Evolutionary conservation across 2,329 filamentous ascomycete genomes (phyloP), one percentile per base, ranked within the genome.

Genomic region (Pyricularia pennisetigena): DNA sequence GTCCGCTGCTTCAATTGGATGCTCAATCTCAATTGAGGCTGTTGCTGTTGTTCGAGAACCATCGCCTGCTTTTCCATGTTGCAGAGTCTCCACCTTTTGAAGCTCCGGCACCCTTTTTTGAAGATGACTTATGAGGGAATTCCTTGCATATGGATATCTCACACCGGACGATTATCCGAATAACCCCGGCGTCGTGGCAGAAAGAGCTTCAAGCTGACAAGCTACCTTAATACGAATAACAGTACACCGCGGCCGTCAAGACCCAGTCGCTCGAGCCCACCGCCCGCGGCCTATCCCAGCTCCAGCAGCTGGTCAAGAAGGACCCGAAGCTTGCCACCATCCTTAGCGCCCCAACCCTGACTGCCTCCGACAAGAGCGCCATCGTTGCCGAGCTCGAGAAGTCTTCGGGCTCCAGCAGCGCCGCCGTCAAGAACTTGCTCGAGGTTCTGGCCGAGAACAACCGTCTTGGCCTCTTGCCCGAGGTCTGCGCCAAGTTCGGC

Each of bases 191-290:
- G 28, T 62, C 59, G 5, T 54, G 5, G 20, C 41, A 54, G 41
- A 3, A 54, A 54, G 20, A n/a, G 20, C 41, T 54, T n/a, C 41
- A 54, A 54, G 41, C 65, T 66, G 35, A 66, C 65, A 66, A 66
- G 41, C 41, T n/a, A 26, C 20, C 41, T 29, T 26, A 9, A 10
- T 30, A 20, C 28, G 24, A 23, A 28, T 54, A 54, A 67, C 76
- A 99, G 95, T 99, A 97, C 89, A 98, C 94, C 73, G 95, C 95
- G 72, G 93, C 94, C 75, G 88, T 90, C 79, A 99, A 98, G 87
- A 88, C 89, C 74, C 90, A 90, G 70, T 83, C 88, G 74, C 90
- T 99, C 80, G 95, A 99, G 76, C 85, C 87, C 77, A 93, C 92
- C 73, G 90, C 94, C 79, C 92, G 88, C 82, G 90, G 93, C 73